Percentiles rank a stretch among this genome's conserved stretches.
These are phyloP conservation scores for Pleurotus tuber-regium DNA, from an alignment of 768 basidiomycete species.

Conservation along the genomic window DNA sequence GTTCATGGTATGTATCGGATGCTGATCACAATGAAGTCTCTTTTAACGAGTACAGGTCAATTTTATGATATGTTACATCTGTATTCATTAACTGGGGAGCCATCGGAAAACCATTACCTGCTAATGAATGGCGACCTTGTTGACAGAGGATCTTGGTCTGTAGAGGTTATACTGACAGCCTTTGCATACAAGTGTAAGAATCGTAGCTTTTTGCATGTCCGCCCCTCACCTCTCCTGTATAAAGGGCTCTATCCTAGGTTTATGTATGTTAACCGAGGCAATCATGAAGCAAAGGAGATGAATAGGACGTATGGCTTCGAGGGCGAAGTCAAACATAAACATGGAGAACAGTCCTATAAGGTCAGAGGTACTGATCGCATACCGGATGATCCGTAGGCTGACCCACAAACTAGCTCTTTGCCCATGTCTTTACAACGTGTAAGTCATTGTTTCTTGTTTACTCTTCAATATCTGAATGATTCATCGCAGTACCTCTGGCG, in stretches of 20 bases:
- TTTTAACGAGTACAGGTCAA: conserved; percentile 57
- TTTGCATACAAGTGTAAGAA: conserved; percentile 92
- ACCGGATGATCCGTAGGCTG: conserved; percentile 2
- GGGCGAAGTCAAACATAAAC: conserved; percentile 95
- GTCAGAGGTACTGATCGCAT: conserved; percentile 29
- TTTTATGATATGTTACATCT: conserved; percentile 93
- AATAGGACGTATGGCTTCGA: conserved; percentile 93
- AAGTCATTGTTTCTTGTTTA: conserved; percentile 25
- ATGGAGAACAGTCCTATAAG: conserved; percentile 94
- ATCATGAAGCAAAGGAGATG: conserved; percentile 98
- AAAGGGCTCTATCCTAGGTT: conserved; percentile 87
- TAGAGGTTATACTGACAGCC: conserved; percentile 88
- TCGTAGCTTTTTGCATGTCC: not conserved
- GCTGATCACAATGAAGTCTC: conserved; percentile 1
- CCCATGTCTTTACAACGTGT: conserved; percentile 91
- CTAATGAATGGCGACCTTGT: conserved; percentile 97
- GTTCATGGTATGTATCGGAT: conserved; percentile 66
- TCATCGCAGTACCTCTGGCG: conserved; percentile 74
- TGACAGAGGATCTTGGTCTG: conserved; percentile 94
- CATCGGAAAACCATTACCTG: conserved; percentile 79
- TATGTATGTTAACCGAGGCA: conserved; percentile 94
- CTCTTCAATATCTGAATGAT: not conserved
- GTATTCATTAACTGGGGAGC: conserved; percentile 80
- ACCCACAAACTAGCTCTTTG: conserved; percentile 63
- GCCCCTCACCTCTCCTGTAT: conserved; percentile 2